Percentiles rank a stretch among this genome's conserved stretches.
Conservation (phyloP, 352 stramenopile species). For the Phytophthora sp. region DNA sequence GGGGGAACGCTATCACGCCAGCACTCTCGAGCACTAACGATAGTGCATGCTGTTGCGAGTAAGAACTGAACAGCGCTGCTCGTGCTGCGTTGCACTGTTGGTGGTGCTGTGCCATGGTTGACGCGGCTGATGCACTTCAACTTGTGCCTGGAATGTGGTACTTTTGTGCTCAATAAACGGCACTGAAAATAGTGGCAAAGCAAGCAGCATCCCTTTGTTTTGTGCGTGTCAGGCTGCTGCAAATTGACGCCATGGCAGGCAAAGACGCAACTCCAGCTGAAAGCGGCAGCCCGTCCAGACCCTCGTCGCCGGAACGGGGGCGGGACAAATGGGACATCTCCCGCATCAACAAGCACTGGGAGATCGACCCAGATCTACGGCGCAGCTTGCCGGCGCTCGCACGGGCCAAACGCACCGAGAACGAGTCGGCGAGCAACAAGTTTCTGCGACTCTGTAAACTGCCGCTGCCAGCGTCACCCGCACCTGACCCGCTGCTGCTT, state of each 20-base stretch:
- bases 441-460: conserved; percentile 72
- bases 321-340: conserved; percentile 67
- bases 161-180: conserved; percentile 26
- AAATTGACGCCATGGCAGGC: conserved; percentile 23
- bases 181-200: conserved; percentile 32
- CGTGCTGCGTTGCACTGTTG: no score
- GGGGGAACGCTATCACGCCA: neutral
- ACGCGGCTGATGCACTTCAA: no score
- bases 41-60: neutral
- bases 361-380: conserved; percentile 66
- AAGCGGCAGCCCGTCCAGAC: neutral
- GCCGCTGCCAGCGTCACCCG: conserved; percentile 34
- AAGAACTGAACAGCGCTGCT: no score
- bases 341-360: conserved; percentile 75
- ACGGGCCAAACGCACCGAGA: conserved; percentile 48
- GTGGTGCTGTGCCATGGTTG: no score
- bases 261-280: conserved; percentile 19
- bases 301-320: neutral
- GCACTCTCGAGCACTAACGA: neutral
- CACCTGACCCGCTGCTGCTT: conserved; percentile 37
- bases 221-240: no score
- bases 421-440: conserved; percentile 61
- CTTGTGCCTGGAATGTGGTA: conserved; percentile 13
- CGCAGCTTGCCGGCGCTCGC: conserved; percentile 66
- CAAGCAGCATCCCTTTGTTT: no score